These are phyloP conservation scores for Skeletonema potamos DNA, from an alignment of 108 stramenopile species.

Conservation along the genomic window DNA sequence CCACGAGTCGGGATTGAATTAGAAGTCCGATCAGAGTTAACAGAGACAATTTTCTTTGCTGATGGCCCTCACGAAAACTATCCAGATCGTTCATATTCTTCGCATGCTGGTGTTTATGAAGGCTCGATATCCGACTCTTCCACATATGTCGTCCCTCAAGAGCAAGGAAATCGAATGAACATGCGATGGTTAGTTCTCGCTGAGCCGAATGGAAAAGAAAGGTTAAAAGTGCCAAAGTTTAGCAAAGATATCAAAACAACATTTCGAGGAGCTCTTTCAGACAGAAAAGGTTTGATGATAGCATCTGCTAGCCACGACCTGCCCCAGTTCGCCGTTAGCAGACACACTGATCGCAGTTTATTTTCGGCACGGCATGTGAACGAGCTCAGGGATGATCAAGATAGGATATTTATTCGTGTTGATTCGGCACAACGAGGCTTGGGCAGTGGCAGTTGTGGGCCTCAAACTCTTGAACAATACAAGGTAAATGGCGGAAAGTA, in stretches of 20 bases:
- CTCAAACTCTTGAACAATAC: slow-evolving; percentile 34
- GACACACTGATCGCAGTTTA: slow-evolving; percentile 11
- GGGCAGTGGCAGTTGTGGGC: slow-evolving; percentile 39
- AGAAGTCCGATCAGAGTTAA: slow-evolving; percentile 35
- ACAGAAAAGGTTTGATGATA: slow-evolving; percentile 19
- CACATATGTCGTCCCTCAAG: slow-evolving; percentile 43
- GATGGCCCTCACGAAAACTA: slow-evolving; percentile 78
- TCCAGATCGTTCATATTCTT: slow-evolving; percentile 47
- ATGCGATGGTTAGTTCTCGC: slow-evolving; percentile 38
- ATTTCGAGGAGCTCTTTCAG: neutral
- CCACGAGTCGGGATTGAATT: slow-evolving; percentile 69
- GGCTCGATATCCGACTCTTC: slow-evolving; percentile 6
- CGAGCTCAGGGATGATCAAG: slow-evolving; percentile 9
- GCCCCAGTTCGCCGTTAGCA: slow-evolving; percentile 18
- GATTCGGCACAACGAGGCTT: slow-evolving; percentile 43
- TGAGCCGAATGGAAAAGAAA: neutral
- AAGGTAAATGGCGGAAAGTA: slow-evolving; percentile 22
- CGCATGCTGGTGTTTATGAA: slow-evolving; percentile 29
- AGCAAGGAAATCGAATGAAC: slow-evolving; percentile 29
- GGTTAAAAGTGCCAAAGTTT: neutral
- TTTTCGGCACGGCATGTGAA: slow-evolving; percentile 23
- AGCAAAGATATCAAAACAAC: neutral
- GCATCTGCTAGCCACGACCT: neutral
- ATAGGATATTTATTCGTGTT: slow-evolving; percentile 24
- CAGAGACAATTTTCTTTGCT: slow-evolving; percentile 57